These are phyloP conservation scores for Falciphora oryzae DNA, from an alignment of 2,329 filamentous ascomycete species.

Conservation along the genomic window DNA sequence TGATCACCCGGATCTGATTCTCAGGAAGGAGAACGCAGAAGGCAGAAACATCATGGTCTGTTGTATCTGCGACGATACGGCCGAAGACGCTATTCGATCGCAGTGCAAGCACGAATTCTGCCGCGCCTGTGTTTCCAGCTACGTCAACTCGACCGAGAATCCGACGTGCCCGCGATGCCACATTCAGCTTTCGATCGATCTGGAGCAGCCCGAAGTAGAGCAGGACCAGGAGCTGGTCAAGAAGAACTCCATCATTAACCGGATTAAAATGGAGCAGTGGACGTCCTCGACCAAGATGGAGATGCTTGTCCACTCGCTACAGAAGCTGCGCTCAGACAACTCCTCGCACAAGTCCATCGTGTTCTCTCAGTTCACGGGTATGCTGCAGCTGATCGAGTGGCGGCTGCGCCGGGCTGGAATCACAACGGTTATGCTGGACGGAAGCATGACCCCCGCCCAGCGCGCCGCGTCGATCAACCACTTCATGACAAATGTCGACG, in stretches of 20 bases:
- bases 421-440: constrained; percentile 96
- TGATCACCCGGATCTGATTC: constrained; percentile 88
- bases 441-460: constrained; percentile 92
- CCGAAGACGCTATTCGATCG: constrained; percentile 89
- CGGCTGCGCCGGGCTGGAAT: constrained; percentile 93
- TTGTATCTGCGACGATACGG: constrained; percentile 92
- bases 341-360: constrained; percentile 95
- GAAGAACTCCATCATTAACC: constrained; percentile 96
- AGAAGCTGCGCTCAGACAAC: constrained; percentile 86
- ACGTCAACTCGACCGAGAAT: constrained; percentile 70
- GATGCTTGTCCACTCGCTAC: constrained; percentile 88
- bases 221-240: constrained; percentile 83
- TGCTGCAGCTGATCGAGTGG: constrained; percentile 97
- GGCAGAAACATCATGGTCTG: constrained; percentile 89
- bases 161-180: constrained; percentile 88
- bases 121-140: constrained; percentile 71
- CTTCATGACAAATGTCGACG: constrained; percentile 92
- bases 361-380: constrained; percentile 94
- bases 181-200: constrained; percentile 81
- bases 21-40: constrained; percentile 80
- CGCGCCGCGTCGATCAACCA: constrained; percentile 91
- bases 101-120: constrained; percentile 92
- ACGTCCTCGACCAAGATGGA: constrained; percentile 98
- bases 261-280: constrained; percentile 99
- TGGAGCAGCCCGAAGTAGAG: constrained; percentile 92